Conservation (phyloP, 2,329 filamentous ascomycete species). For the Fusarium coicis region DNA sequence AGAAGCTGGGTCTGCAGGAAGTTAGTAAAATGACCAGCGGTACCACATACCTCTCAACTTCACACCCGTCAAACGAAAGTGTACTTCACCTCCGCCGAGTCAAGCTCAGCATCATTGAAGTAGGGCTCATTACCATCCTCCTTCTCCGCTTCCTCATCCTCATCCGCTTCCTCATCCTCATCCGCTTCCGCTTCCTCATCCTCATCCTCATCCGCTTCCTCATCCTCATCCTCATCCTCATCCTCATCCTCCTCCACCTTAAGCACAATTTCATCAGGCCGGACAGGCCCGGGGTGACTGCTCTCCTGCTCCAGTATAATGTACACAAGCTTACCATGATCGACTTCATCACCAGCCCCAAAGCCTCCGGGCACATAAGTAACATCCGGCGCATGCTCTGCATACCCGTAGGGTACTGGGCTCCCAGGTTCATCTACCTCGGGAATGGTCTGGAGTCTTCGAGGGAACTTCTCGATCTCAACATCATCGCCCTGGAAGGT, state of each 20-base stretch:
- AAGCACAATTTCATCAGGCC: neutral
- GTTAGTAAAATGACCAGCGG: neutral
- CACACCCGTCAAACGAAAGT: neutral
- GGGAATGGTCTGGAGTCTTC: neutral
- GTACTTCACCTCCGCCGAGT: neutral
- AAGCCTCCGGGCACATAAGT: neutral
- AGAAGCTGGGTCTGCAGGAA: neutral
- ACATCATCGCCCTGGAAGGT: neutral
- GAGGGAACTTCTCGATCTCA: neutral
- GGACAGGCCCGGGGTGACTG: neutral
- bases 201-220: too few relatives aligned
- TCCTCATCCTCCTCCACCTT: neutral
- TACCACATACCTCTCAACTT: neutral
- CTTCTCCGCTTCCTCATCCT: neutral
- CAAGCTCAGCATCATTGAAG: neutral
- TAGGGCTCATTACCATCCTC: neutral
- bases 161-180: neutral
- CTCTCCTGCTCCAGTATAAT: neutral
- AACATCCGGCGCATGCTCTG: too few relatives aligned
- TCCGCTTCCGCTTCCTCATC: neutral
- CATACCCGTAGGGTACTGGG: neutral
- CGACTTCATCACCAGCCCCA: neutral
- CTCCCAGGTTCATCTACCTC: neutral
- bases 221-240: fast-evolving
- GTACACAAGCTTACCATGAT: too few relatives aligned